Evolutionary conservation across 345 rosid species (phyloP).

Genomic region (Euphorbia lathyris): DNA sequence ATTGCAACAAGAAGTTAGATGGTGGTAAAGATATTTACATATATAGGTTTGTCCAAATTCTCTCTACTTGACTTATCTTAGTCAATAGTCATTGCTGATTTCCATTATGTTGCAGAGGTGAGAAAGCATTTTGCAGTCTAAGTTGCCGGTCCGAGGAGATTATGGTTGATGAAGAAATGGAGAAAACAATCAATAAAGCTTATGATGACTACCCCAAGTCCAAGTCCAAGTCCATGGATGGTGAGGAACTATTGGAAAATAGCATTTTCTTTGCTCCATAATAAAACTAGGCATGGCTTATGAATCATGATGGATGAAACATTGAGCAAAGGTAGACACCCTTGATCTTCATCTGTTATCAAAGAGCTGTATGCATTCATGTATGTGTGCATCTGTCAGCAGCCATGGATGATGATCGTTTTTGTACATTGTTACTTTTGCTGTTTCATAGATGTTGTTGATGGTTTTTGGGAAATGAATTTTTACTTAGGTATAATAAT

Average conservation of each 20-base stretch:
- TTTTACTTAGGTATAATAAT: conserved; percentile 15
- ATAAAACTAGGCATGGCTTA: neutral
- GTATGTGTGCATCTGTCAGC: conserved; percentile 47
- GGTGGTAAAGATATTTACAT: conserved; percentile 69
- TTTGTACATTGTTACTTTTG: conserved; percentile 41
- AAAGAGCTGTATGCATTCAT: conserved; percentile 82
- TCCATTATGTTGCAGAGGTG: conserved; percentile 53
- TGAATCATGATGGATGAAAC: conserved; percentile 28
- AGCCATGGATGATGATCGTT: conserved; percentile 61
- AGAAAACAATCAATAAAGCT: conserved; percentile 29
- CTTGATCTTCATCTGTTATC: conserved; percentile 46
- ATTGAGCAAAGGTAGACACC: conserved; percentile 21
- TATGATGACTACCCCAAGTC: conserved; percentile 22
- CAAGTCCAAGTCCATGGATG: conserved; percentile 12
- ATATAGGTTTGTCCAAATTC: conserved; percentile 54
- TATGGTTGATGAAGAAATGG: conserved; percentile 47
- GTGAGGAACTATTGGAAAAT: conserved; percentile 35
- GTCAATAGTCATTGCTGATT: neutral
- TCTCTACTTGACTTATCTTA: neutral
- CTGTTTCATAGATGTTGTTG: conserved; percentile 18
- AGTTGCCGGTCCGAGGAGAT: conserved; percentile 69
- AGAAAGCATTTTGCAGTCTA: conserved; percentile 75
- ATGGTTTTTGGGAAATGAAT: conserved; percentile 26
- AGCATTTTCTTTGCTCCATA: conserved; percentile 33
- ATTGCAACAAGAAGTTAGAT: conserved; percentile 64